A percentile compares a stretch with the other conserved stretches of the same genome.
Evolutionary conservation across 257 asterid genomes (phyloP).

Genomic region (Prunella vulgaris): DNA sequence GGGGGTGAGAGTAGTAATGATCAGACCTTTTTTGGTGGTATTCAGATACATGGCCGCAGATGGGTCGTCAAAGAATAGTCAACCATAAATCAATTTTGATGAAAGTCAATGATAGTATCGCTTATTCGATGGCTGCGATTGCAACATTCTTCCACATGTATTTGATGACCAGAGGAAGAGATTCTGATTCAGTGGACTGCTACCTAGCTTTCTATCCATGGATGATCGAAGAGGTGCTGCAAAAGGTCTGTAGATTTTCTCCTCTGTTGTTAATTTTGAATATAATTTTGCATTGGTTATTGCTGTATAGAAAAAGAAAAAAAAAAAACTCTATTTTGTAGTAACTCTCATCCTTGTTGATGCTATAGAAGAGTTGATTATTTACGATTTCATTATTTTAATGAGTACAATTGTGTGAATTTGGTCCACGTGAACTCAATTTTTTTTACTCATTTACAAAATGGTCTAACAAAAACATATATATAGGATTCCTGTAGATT

Average conservation of each 20-base stretch:
- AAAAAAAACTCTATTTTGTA: conserved; percentile 3
- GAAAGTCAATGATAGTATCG: background rate
- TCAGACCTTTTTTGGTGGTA: conserved; percentile 44
- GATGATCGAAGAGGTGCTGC: no score
- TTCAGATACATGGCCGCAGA: conserved; percentile 70
- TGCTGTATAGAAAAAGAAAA: conserved; percentile 28
- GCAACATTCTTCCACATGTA: background rate
- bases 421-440: background rate
- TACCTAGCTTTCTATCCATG: no score
- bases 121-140: conserved; percentile 1
- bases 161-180: conserved; percentile 8
- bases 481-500: background rate
- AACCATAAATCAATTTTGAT: background rate
- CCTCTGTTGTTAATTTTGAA: conserved; percentile 5
- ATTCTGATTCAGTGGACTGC: background rate
- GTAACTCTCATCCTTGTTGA: background rate
- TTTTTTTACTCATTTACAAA: no score
- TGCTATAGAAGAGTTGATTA: conserved; percentile 5
- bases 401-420: no score
- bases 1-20: conserved; percentile 73
- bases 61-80: conserved; percentile 77
- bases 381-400: background rate
- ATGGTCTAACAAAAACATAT: no score
- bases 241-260: conserved; percentile 20
- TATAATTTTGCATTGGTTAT: conserved; percentile 10